phyloP scores from a whole-genome alignment of 176 grass and related monocot genomes.

The Oropetium thomaeum region DNA sequence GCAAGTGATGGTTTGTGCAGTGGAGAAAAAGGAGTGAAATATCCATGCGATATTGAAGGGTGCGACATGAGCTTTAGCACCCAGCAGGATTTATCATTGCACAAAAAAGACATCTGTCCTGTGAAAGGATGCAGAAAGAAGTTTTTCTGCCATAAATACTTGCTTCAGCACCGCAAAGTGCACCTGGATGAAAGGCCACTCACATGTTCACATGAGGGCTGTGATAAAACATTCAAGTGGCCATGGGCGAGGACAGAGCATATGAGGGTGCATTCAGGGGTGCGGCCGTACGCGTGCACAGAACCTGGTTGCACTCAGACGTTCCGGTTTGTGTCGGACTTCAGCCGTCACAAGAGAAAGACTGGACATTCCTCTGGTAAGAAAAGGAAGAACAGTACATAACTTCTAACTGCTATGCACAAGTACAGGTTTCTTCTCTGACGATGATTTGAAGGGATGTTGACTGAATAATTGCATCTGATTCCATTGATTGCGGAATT shows the following conservation, averaged over 20 bases:
- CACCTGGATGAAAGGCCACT: constrained; percentile 94
- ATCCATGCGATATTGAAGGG: constrained; percentile 79
- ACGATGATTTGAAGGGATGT: constrained; percentile 40
- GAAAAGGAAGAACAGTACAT: constrained; percentile 64
- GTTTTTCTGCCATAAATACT: constrained; percentile 96
- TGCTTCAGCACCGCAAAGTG: constrained; percentile 94
- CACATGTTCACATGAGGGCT: constrained; percentile 70
- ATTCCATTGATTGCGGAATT: constrained; percentile 46
- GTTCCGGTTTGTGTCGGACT: constrained; percentile 95
- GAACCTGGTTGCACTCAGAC: constrained; percentile 86
- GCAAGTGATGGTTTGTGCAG: constrained; percentile 11
- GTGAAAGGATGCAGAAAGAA: constrained; percentile 92
- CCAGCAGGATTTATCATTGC: constrained; percentile 71
- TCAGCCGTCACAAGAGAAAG: constrained; percentile 98
- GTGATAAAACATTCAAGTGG: constrained; percentile 97
- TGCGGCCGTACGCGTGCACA: constrained; percentile 75
- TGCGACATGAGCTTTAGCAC: constrained; percentile 89
- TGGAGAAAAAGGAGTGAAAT: constrained; percentile 47
- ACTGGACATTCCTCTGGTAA: constrained; percentile 80
- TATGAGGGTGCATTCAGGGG: constrained; percentile 91
- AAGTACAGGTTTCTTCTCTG: constrained; percentile 48
- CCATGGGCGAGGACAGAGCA: constrained; percentile 97
- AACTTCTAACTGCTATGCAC: constrained; percentile 43
- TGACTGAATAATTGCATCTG: constrained; percentile 47
- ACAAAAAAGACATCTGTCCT: constrained; percentile 92